phyloP scores from a whole-genome alignment of 2,329 filamentous ascomycete genomes.

The Claviceps lovelessii region DNA sequence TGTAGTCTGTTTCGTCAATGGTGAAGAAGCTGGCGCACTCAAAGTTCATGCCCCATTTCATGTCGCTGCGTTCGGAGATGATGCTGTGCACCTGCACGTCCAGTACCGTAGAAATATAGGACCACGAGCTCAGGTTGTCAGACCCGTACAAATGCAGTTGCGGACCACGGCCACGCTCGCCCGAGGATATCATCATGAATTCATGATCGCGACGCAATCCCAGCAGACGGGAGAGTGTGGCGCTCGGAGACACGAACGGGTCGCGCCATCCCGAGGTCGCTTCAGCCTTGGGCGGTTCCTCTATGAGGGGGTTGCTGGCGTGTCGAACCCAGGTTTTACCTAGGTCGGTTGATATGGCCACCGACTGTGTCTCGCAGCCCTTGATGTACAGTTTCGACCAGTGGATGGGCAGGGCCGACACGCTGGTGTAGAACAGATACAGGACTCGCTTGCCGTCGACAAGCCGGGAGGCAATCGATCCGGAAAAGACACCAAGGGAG shows the following conservation, averaged over 20 bases:
- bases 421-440: constrained; percentile 28
- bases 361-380: constrained; percentile 28
- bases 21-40: constrained; percentile 13
- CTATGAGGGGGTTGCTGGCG: constrained; percentile 10
- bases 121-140: constrained; percentile 9
- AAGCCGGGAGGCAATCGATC: constrained; percentile 26
- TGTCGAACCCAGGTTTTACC: constrained; percentile 11
- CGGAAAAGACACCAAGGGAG: constrained; percentile 28
- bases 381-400: constrained; percentile 29
- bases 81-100: constrained; percentile 3
- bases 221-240: constrained; percentile 9
- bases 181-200: constrained; percentile 27
- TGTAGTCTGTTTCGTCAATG: constrained; percentile 5
- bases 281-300: constrained; percentile 8
- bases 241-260: constrained; percentile 12
- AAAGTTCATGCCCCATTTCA: constrained; percentile 8
- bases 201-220: constrained; percentile 11
- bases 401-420: constrained; percentile 28
- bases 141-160: constrained; percentile 11
- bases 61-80: constrained; percentile 1
- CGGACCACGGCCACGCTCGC: constrained; percentile 10
- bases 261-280: constrained; percentile 14
- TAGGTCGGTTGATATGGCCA: constrained; percentile 26
- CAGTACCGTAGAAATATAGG: constrained; percentile 7
- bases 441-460: constrained; percentile 19